Base-by-base conservation (phyloP, 768 basidiomycete species). In the Royoungia palumana region DNA sequence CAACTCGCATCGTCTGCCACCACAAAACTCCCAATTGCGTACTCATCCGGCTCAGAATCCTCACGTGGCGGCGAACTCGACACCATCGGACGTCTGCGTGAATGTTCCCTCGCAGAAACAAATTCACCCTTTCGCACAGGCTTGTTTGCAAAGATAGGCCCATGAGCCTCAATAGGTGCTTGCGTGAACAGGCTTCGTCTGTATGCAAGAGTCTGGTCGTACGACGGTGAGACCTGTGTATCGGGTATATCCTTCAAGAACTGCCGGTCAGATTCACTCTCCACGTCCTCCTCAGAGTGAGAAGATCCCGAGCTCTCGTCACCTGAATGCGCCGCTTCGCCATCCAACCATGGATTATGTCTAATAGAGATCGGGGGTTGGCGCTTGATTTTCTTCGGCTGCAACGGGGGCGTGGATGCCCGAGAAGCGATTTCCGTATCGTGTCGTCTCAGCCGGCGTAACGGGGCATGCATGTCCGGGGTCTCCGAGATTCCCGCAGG, bases 1-100 rank as follows among this genome's bases (percentile, higher is more conserved):
- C 77, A 87, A 76, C 27, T 88, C 84, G 9, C 85, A 35, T 89
- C 86, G 59, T 93, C 89, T 46, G 74, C 79, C 12, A 93, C 89
- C 14, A 93, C 79, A 57, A 93, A 93, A 61, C 85, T 92, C 11
- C 81, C 90, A 37, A 85, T 59, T 36, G 71, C 75, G 62, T 93
- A 93, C 41, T 80, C 76, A 53, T 90, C 85, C 6, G 76, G 68
- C 43, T 75, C 77, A 12, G 70, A 74, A 30, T 76, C 73, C 34
- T 75, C 73, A 17, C 68, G 67, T 19, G 70, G 70, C 5, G 89
- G 87, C 2, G 87, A 89, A 54, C 85, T 89, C 9, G 82, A 80
- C 41, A 75, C 58, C 32, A 50, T 56, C 28, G 62, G 59, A 25
- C 65, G 64, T 35, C 53, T 66, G 24, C 58, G 60, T 30, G 68